Evolutionary conservation across 352 stramenopile genomes (phyloP), one percentile per base, ranked within the genome.

Genomic region (Phytophthora foliorum): DNA sequence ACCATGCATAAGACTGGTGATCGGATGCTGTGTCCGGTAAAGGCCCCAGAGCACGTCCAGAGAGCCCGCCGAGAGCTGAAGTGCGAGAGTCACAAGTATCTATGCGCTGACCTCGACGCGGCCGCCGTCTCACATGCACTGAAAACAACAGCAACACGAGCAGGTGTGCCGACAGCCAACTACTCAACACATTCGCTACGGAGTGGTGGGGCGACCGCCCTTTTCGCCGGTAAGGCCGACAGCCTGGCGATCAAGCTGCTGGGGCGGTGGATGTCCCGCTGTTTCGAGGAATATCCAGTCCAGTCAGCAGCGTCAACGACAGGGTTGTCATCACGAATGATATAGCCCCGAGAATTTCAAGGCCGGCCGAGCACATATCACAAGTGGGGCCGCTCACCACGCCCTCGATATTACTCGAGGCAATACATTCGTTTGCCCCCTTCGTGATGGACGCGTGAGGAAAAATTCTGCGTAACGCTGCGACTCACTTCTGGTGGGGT

Each of bases 281-380:
- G 38, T 17, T 60, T 50, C 38, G 53, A 50, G 17, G 25, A 29
- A n/a, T 60, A 60, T 16, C 53, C 38, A 3, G 13, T 60, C 21
- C 32, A 57, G 13, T 24, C 21, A 6, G 32, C 32, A 6, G 16
- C 13, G 14, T 17, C 50, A 14, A 57, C 50, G n/a, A n/a, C n/a
- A n/a, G n/a, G n/a, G n/a, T n/a, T n/a, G n/a, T n/a, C n/a, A n/a
- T n/a, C n/a, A n/a, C n/a, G n/a, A n/a, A n/a, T n/a, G n/a, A n/a
- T n/a, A n/a, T n/a, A n/a, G n/a, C n/a, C n/a, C n/a, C n/a, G n/a
- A n/a, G n/a, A n/a, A n/a, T n/a, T n/a, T n/a, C n/a, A n/a, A n/a
- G n/a, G n/a, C n/a, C n/a, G n/a, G n/a, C n/a, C n/a, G n/a, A n/a
- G n/a, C n/a, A n/a, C n/a, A n/a, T n/a, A n/a, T n/a, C n/a, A n/a